These are phyloP conservation scores for Asterochloris sp. DNA, from an alignment of 139 green algal species.

Conservation along the genomic window DNA sequence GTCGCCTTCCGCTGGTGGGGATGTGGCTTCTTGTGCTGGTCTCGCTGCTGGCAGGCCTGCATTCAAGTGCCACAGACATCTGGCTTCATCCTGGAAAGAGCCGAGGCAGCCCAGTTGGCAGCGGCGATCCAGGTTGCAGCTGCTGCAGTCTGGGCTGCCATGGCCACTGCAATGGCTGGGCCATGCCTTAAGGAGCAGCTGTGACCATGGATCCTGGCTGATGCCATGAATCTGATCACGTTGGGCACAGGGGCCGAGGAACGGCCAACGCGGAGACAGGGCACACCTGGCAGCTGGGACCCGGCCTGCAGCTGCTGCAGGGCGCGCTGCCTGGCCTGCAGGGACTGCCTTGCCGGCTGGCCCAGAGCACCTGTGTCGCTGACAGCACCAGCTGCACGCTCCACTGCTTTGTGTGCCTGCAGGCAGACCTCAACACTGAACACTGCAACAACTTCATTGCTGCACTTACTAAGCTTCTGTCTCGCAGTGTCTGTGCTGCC, in stretches of 20 bases:
- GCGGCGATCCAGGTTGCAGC: neutral
- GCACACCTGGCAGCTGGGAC: neutral
- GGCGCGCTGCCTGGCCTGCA: neutral
- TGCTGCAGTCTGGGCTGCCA: neutral
- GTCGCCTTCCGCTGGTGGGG: neutral
- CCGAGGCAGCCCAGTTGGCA: neutral
- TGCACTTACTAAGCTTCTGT: no score
- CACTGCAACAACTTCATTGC: no score
- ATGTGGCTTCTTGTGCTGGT: neutral
- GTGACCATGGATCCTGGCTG: neutral
- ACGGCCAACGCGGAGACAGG: neutral
- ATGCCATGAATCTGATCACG: neutral
- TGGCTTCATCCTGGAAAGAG: neutral
- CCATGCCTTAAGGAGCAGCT: neutral
- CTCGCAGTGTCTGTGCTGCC: neutral
- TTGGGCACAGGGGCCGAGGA: neutral
- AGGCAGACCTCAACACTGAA: no score
- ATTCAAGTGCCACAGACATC: neutral
- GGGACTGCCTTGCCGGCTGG: neutral
- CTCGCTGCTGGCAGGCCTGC: conserved; percentile 2
- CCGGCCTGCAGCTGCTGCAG: neutral
- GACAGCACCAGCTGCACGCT: no score
- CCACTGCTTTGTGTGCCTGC: no score
- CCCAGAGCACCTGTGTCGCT: no score
- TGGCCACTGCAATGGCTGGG: neutral